Conservation (phyloP, 2,329 filamentous ascomycete species). For the Penicillium vulpinum region DNA sequence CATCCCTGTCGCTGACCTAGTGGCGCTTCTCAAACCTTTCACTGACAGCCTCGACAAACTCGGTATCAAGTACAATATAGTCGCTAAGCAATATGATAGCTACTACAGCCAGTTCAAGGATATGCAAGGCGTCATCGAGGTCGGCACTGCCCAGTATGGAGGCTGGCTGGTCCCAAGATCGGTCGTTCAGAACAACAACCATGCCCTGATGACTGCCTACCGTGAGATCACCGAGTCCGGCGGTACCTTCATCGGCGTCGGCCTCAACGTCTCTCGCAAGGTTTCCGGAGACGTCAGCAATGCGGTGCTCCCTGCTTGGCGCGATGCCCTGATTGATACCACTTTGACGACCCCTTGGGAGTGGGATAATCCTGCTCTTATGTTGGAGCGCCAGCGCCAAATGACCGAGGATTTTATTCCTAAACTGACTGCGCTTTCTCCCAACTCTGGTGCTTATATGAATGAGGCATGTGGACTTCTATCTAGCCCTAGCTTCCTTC, state of each 20-base stretch:
- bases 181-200: constrained; percentile 35
- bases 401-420: constrained; percentile 45
- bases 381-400: constrained; percentile 36
- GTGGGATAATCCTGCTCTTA: constrained; percentile 35
- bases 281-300: constrained; percentile 44
- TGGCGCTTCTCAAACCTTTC: constrained; percentile 51
- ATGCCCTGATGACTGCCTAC: constrained; percentile 32
- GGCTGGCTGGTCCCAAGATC: constrained; percentile 39
- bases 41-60: constrained; percentile 40
- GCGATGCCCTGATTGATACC: constrained; percentile 44
- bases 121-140: constrained; percentile 33
- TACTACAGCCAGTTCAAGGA: constrained; percentile 36
- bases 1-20: constrained; percentile 46
- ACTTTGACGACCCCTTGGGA: constrained; percentile 41
- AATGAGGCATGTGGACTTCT: constrained; percentile 13
- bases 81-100: constrained; percentile 30
- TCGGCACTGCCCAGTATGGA: constrained; percentile 42
- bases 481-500: not conserved
- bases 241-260: constrained; percentile 38
- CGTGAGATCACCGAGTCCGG: constrained; percentile 38
- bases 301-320: constrained; percentile 45
- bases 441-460: constrained; percentile 30
- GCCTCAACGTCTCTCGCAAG: constrained; percentile 40
- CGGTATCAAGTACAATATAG: constrained; percentile 34
- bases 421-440: constrained; percentile 37